phyloP scores from a whole-genome alignment of 2,329 filamentous ascomycete species.

The Pseudogymnoascus sp. region DNA sequence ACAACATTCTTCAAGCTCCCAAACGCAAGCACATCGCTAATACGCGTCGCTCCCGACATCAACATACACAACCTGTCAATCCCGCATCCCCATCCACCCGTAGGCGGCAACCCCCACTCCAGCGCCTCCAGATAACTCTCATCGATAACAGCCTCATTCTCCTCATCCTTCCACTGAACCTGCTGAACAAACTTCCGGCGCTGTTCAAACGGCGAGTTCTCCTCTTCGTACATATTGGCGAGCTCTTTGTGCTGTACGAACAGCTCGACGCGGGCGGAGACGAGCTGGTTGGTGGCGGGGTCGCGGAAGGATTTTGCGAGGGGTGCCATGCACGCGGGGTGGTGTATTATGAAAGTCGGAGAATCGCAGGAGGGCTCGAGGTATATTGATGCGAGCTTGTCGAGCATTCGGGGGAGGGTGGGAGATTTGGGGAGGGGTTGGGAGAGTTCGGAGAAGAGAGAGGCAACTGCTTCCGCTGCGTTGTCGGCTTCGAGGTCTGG shows the following conservation, averaged over 20 bases:
- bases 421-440: conserved; percentile 42
- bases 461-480: conserved; percentile 50
- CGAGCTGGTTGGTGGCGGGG: conserved; percentile 58
- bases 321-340: conserved; percentile 84
- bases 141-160: conserved; percentile 28
- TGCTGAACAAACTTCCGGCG: conserved; percentile 68
- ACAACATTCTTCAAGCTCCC: conserved; percentile 69
- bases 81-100: conserved; percentile 93
- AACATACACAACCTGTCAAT: conserved; percentile 89
- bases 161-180: conserved; percentile 31
- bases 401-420: conserved; percentile 64
- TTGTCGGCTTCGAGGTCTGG: conserved; percentile 35
- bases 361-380: conserved; percentile 66
- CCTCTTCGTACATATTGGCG: conserved; percentile 97
- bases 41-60: conserved; percentile 67
- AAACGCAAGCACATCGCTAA: conserved; percentile 81
- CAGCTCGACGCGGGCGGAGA: conserved; percentile 76
- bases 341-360: conserved; percentile 81
- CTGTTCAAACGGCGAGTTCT: conserved; percentile 86
- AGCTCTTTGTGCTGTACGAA: conserved; percentile 75
- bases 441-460: conserved; percentile 42
- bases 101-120: conserved; percentile 87
- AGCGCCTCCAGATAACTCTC: conserved; percentile 78
- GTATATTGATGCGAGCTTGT: conserved; percentile 66
- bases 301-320: conserved; percentile 80